Base-by-base conservation (phyloP, 345 rosid genomes). In the Sisymbrium altissimum region DNA sequence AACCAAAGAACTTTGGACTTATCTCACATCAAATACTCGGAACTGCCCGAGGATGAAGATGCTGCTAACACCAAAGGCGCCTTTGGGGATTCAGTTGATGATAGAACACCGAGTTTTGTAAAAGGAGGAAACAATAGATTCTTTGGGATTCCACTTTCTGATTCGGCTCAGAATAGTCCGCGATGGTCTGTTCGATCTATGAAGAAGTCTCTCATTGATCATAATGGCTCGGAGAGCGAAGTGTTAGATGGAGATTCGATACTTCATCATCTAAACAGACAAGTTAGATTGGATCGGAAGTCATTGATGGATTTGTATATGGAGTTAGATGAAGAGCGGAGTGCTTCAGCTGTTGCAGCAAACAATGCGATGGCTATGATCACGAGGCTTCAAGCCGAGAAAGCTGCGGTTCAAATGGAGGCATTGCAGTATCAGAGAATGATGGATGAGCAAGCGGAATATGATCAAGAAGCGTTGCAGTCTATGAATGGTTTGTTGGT, bases 371-470 rank as follows among this genome's bases (percentile, higher is more conserved):
- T 92, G 94, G 97, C 96, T 38, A 95, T 95, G 98, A 92, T 92
- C 79, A 92, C 94, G 0, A 69, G 97, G 80, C 81, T 95, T 72
- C 98, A 92, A 74, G 90, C 88, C 0, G 97, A 95, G 77, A 92
- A 92, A 79, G 91, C 96, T 2, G 96, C 96, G 4, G 91, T 92
- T 60, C 99, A 92, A 58, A 96, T 96, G 99, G 96, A 96, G 73
- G 98, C 99, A n/a, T 79, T 92, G 65, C 99, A 96, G 81, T 96
- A 96, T 67, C 97, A 90, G 81, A 90, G 99, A 80, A 89, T 96
- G 98, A 89, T 96, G 97, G 98, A 96, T 68, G 98, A 96, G 75
- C 93, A 92, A 81, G 96, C 96, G 13, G 93, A 90, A 65, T 96
- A 90, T 49, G 98, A 92, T 61, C 84, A 92, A 72, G 99, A 96